A percentile compares a stretch with the other conserved stretches of the same genome.
Evolutionary conservation across 495 filamentous ascomycete genomes (phyloP).

Genomic region (Extremus antarcticus): DNA sequence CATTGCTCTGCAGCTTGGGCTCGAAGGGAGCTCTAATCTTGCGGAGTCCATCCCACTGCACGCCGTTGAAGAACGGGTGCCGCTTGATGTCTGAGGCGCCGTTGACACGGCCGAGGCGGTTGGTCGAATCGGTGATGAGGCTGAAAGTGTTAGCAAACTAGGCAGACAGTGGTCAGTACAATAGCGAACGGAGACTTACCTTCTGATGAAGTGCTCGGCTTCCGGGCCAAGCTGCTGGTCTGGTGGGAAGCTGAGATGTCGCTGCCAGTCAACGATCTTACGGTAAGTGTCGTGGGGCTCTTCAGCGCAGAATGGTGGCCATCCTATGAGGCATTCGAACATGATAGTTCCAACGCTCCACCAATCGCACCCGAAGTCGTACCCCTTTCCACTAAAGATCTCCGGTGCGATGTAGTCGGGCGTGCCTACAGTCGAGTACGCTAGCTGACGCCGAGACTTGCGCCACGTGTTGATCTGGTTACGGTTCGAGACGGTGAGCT

Average conservation of each 20-base stretch:
- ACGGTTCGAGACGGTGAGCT: conserved; percentile 94
- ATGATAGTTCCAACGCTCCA: conserved; percentile 98
- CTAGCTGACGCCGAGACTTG: conserved; percentile 86
- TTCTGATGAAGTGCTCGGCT: conserved; percentile 78
- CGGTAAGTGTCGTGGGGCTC: conserved; percentile 95
- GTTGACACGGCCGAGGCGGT: conserved; percentile 74
- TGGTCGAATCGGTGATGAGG: conserved; percentile 81
- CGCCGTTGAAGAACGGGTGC: conserved; percentile 92
- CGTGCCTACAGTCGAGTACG: conserved; percentile 95
- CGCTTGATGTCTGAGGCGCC: conserved; percentile 79
- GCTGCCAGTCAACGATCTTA: conserved; percentile 97
- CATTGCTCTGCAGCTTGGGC: conserved; percentile 77
- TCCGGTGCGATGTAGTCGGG: conserved; percentile 98
- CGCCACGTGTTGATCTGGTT: conserved; percentile 97
- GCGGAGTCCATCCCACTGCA: conserved; percentile 84
- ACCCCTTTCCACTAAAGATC: conserved; percentile 93
- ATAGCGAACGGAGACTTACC: conserved; percentile 39
- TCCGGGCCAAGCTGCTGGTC: conserved; percentile 80
- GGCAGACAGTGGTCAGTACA: conserved; percentile 16
- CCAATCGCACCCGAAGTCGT: conserved; percentile 96
- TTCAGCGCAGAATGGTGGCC: conserved; percentile 98
- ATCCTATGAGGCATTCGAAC: conserved; percentile 98
- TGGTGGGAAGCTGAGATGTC: conserved; percentile 91
- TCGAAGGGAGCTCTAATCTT: conserved; percentile 92
- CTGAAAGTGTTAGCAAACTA: conserved; percentile 34